These are phyloP conservation scores for Globisporangium paroecandrum DNA, from an alignment of 352 stramenopile genomes.

Conservation along the genomic window DNA sequence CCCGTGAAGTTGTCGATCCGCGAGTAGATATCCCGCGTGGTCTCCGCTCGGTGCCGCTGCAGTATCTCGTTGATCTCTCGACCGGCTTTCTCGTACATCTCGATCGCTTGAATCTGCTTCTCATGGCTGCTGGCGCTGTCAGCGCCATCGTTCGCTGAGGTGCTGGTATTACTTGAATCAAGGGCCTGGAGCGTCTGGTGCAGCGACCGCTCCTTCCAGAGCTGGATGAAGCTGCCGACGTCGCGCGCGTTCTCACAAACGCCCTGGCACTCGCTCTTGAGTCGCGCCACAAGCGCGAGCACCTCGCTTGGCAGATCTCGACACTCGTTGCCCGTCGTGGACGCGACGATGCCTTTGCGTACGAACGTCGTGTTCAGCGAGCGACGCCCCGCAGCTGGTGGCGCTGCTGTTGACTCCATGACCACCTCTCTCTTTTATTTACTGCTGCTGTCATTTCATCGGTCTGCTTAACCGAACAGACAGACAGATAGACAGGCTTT, in stretches of 20 bases:
- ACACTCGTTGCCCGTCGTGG: background rate
- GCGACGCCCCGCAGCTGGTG: constrained; percentile 13
- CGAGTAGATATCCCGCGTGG: constrained; percentile 17
- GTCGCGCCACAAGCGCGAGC: constrained; percentile 13
- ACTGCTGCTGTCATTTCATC: background rate
- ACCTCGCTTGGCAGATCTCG: constrained; percentile 11
- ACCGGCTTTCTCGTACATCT: constrained; percentile 44
- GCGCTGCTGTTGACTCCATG: background rate
- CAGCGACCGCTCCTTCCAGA: constrained; percentile 62
- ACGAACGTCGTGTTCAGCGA: constrained; percentile 31
- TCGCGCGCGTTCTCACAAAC: constrained; percentile 19
- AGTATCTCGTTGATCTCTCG: constrained; percentile 38
- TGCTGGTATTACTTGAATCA: constrained; percentile 17
- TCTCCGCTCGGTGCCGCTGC: constrained; percentile 20
- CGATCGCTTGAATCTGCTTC: constrained; percentile 55
- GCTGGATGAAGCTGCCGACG: constrained; percentile 31
- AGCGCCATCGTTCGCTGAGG: background rate
- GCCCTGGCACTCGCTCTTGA: constrained; percentile 19
- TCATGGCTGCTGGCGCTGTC: constrained; percentile 13
- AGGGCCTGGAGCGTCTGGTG: constrained; percentile 49
- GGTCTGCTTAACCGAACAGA: background rate
- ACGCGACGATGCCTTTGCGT: constrained; percentile 31
- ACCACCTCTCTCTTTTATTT: background rate
- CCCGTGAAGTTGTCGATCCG: constrained; percentile 33
- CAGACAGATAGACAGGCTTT: background rate